phyloP scores from a whole-genome alignment of 176 grass and related monocot genomes.

The Saccharum officinarum region DNA sequence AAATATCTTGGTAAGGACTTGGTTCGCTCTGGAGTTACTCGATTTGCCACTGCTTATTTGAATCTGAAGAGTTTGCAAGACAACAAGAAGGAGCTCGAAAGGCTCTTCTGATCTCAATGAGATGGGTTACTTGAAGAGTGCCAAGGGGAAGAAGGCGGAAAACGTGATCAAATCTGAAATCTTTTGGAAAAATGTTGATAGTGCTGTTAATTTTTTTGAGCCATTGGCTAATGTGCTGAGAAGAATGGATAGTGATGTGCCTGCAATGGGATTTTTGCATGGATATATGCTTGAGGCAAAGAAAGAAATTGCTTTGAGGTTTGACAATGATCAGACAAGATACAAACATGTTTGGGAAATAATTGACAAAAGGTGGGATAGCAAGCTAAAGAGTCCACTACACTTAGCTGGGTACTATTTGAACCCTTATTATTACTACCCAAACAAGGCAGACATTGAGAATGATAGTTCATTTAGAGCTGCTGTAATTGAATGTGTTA shows the following conservation, averaged over 20 bases:
- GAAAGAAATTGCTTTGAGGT: neutral
- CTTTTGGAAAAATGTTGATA: neutral
- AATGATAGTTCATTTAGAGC: no score
- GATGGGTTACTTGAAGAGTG: neutral
- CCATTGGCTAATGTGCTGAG: no score
- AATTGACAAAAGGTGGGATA: neutral
- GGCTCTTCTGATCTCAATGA: neutral
- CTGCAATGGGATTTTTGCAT: no score
- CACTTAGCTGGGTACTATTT: neutral
- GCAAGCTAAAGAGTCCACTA: neutral
- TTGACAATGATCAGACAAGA: neutral
- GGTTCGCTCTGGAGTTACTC: no score
- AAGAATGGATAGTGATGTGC: no score
- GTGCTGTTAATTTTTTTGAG: neutral
- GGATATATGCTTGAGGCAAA: no score
- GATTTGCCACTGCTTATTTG: no score
- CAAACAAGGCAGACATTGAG: no score
- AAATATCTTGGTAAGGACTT: no score
- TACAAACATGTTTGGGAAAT: neutral
- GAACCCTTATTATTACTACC: no score
- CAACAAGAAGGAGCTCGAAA: neutral
- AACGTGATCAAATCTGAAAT: neutral
- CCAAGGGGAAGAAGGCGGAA: neutral
- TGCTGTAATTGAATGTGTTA: no score
- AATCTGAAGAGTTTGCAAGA: neutral